Evolutionary conservation across 192 early-diverging fungal species (phyloP).

Genomic region (Mortierella claussenii): DNA sequence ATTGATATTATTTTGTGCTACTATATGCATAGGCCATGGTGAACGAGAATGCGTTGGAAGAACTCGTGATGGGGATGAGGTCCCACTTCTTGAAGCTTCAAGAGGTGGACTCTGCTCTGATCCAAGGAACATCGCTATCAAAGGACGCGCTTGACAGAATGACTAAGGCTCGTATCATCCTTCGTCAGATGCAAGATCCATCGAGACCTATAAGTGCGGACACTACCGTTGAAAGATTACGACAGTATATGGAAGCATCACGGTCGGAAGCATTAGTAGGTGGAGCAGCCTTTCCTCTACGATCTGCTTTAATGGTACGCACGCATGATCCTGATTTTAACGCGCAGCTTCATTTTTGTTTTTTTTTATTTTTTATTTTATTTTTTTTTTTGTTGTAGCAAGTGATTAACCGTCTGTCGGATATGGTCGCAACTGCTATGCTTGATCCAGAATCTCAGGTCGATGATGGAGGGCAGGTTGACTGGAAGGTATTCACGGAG

Average conservation of each 20-base stretch:
- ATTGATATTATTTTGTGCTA: neutral
- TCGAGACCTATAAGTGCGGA: neutral
- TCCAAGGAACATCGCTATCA: neutral
- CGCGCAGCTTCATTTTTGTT: too few relatives aligned
- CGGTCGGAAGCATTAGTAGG: conserved; percentile 25
- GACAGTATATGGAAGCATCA: conserved; percentile 14
- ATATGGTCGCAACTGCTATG: neutral
- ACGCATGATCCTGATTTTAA: too few relatives aligned
- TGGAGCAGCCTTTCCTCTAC: too few relatives aligned
- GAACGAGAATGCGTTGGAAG: conserved; percentile 19
- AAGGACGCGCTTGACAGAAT: conserved; percentile 1
- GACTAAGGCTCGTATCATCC: conserved; percentile 23
- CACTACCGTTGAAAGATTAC: neutral
- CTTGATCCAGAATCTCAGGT: neutral
- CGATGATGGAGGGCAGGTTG: too few relatives aligned
- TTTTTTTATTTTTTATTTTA: too few relatives aligned
- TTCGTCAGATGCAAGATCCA: conserved; percentile 7
- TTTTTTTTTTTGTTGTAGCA: too few relatives aligned
- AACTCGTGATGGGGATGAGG: conserved; percentile 1
- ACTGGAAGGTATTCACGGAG: neutral
- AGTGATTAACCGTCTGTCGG: conserved; percentile 7
- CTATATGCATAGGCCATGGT: conserved; percentile 6
- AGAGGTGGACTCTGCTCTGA: neutral
- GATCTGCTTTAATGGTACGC: too few relatives aligned
- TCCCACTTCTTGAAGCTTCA: conserved; percentile 11